Conservation (phyloP, 371 early-diverging fungal species). For the Mortierella polycephala region DNA sequence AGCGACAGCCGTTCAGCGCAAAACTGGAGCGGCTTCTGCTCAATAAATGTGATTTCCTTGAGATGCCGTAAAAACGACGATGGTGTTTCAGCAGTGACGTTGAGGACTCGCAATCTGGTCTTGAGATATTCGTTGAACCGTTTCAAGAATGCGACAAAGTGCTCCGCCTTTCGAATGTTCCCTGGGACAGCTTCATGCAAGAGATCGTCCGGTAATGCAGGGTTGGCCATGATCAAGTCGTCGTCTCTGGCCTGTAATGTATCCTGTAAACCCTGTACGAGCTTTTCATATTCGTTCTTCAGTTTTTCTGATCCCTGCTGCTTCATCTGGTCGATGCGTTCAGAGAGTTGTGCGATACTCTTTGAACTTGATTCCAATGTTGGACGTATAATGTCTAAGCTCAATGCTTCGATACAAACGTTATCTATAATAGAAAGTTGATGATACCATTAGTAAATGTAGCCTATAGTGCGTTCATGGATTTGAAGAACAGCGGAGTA, state of each 20-base stretch:
- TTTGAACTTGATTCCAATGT: conserved; percentile 91
- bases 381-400: conserved; percentile 92
- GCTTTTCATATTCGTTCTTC: conserved; percentile 85
- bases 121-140: conserved; percentile 99
- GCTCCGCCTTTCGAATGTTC: conserved; percentile 97
- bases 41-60: conserved; percentile 94
- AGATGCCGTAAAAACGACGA: conserved; percentile 93
- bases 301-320: conserved; percentile 87
- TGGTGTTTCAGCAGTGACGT: conserved; percentile 98
- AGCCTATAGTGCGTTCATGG: too few relatives aligned
- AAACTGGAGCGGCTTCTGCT: conserved; percentile 93
- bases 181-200: conserved; percentile 97
- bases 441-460: too few relatives aligned
- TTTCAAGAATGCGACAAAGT: conserved; percentile 97
- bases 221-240: conserved; percentile 81
- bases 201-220: conserved; percentile 94
- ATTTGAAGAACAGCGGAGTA: background rate
- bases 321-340: conserved; percentile 87
- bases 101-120: conserved; percentile 97
- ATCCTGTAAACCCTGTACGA: conserved; percentile 92
- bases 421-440: conserved; percentile 71
- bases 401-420: conserved; percentile 98
- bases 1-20: conserved; percentile 94
- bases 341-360: conserved; percentile 77
- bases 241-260: conserved; percentile 78